Conservation (phyloP, 176 grass and related monocot genomes). For the Cenchrus americanus region DNA sequence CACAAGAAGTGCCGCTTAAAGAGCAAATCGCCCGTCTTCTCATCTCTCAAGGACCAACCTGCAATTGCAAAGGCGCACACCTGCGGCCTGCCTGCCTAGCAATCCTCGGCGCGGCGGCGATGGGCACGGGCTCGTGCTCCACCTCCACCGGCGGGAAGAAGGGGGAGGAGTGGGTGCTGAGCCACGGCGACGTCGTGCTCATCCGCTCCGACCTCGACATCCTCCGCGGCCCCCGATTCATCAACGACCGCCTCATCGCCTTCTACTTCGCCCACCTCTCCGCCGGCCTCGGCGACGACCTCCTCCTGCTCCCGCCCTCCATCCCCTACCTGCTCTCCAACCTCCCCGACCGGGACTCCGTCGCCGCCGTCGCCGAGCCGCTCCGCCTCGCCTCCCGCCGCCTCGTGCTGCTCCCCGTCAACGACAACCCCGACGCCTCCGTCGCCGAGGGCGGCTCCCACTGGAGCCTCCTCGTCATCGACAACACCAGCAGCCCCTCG, state of each 20-base stretch:
- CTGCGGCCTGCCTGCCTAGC: background rate
- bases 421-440: slow-evolving; percentile 62
- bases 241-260: slow-evolving; percentile 80
- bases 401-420: slow-evolving; percentile 72
- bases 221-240: slow-evolving; percentile 58
- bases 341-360: slow-evolving; percentile 48
- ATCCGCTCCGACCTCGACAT: slow-evolving; percentile 68
- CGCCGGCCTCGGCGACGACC: slow-evolving; percentile 19
- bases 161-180: slow-evolving; percentile 54
- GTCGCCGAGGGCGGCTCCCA: slow-evolving; percentile 63
- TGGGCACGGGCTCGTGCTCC: slow-evolving; percentile 7
- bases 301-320: slow-evolving; percentile 72
- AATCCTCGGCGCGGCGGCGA: background rate
- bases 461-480: slow-evolving; percentile 69
- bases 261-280: slow-evolving; percentile 71
- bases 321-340: slow-evolving; percentile 79
- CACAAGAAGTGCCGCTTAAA: background rate
- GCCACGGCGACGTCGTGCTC: slow-evolving; percentile 65
- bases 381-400: slow-evolving; percentile 52
- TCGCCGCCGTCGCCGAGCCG: slow-evolving; percentile 48
- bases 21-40: background rate
- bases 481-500: slow-evolving; percentile 16
- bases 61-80: background rate
- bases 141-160: background rate
- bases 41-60: background rate